A percentile compares a stretch with the other conserved stretches of the same genome.
Conservation (phyloP, 257 asterid genomes). For the Haberlea rhodopensis region DNA sequence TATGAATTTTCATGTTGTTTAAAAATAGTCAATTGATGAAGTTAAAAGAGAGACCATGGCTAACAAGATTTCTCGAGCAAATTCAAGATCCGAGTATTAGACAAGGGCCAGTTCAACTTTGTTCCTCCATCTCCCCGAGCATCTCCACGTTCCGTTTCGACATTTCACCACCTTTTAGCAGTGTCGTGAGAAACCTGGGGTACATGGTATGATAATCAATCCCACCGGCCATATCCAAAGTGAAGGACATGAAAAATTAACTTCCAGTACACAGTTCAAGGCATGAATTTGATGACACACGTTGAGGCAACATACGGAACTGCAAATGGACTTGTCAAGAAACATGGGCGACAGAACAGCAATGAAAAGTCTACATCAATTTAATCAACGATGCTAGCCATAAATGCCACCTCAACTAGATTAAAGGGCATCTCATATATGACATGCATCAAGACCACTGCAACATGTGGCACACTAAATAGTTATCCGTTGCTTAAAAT, state of each 20-base stretch:
- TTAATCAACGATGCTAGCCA: constrained; percentile 2
- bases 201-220: constrained; percentile 55
- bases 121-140: constrained; percentile 90
- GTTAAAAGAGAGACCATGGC: constrained; percentile 27
- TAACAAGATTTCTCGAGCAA: background rate
- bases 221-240: constrained; percentile 61
- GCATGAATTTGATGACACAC: background rate
- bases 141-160: constrained; percentile 77
- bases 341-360: background rate
- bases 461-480: no score
- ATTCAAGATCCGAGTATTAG: constrained; percentile 24
- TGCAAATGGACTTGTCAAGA: constrained; percentile 2
- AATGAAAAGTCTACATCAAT: background rate
- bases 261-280: background rate
- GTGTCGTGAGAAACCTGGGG: constrained; percentile 83
- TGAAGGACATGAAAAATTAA: constrained; percentile 19
- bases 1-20: no score
- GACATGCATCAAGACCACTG: no score
- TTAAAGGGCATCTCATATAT: no score
- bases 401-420: constrained; percentile 12
- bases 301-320: constrained; percentile 8
- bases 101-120: constrained; percentile 41
- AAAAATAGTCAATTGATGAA: no score
- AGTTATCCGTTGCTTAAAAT: no score
- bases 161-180: constrained; percentile 77